Evolutionary conservation across 2,329 filamentous ascomycete genomes (phyloP).

Genomic region (Fusarium incarnatum): DNA sequence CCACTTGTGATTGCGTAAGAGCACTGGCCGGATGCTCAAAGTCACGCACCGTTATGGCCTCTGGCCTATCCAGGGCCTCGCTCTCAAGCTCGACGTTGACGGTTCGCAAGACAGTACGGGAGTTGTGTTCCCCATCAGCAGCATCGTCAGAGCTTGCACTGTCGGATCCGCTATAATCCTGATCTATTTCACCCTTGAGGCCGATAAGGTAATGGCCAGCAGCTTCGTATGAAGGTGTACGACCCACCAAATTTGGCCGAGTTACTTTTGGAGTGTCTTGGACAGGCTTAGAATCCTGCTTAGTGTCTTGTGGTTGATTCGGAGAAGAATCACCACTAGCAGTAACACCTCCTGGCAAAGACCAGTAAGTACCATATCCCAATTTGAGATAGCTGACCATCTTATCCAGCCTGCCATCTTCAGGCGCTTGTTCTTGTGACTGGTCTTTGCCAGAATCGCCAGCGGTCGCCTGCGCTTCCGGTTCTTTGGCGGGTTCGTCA

Average conservation of each 20-base stretch:
- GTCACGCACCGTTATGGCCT: slow-evolving; percentile 60
- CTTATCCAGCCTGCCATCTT: slow-evolving; percentile 61
- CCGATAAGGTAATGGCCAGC: slow-evolving; percentile 73
- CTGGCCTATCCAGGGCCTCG: slow-evolving; percentile 53
- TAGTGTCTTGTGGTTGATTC: slow-evolving; percentile 25
- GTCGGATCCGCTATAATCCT: slow-evolving; percentile 52
- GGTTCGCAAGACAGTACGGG: slow-evolving; percentile 72
- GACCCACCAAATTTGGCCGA: slow-evolving; percentile 24
- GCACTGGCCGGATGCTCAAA: slow-evolving; percentile 53
- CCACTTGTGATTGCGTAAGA: slow-evolving; percentile 51
- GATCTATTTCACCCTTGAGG: slow-evolving; percentile 72
- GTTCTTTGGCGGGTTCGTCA: slow-evolving; percentile 5
- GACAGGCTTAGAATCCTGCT: slow-evolving; percentile 25
- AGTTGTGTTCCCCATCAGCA: slow-evolving; percentile 55
- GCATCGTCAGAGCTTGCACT: slow-evolving; percentile 49
- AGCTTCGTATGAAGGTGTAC: slow-evolving; percentile 46
- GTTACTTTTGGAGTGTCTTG: slow-evolving; percentile 15
- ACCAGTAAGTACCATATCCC: slow-evolving; percentile 76
- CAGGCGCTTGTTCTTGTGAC: slow-evolving; percentile 22
- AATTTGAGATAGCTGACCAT: slow-evolving; percentile 74
- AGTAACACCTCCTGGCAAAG: slow-evolving; percentile 51
- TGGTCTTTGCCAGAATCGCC: slow-evolving; percentile 25
- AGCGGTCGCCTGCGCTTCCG: background rate
- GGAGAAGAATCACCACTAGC: slow-evolving; percentile 26
- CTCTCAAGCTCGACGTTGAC: slow-evolving; percentile 73